Evolutionary conservation across 306 rosid species (phyloP), one percentile per base, ranked within the genome.

Genomic region (Trifolium pratense): DNA sequence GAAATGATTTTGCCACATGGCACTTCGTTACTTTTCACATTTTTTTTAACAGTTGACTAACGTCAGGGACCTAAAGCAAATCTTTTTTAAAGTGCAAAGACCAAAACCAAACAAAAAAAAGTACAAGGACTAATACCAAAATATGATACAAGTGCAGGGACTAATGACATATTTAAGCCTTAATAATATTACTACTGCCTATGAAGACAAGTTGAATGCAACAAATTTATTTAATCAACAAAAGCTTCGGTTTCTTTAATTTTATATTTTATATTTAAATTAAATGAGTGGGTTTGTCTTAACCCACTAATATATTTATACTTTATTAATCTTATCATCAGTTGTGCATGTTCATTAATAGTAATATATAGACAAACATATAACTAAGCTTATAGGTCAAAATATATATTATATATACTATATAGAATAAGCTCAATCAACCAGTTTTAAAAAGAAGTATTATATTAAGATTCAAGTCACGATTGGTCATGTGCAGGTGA

Each of bases 401-500:
- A 80, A 58, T 76, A 46, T 56, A 66, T 46, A 70, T 51, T 73
- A 59, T 43, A 66, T 34, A 77, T 58, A 82, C 52, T 21, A 21
- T n/a, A n/a, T n/a, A n/a, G n/a, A n/a, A n/a, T 70, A 79, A 70
- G 29, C 78, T 52, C 61, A 79, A 79, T 60, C 14, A 69, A 34
- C 36, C 43, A 78, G 37, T 84, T 77, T 64, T 76, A 73, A 76
- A 68, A 66, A 46, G 1, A 59, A 74, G n/a, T 26, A 61, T 61
- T 70, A 67, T 74, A 63, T 9, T 63, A 55, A 53, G 48, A 70
- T 75, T 70, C 70, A 63, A 75, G 78, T 70, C 51, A 26, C 70
- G 55, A 79, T 72, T 64, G 78, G 83, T 78, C 86, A 86, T 83
- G 84, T 86, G 84, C 85, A 81, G 78, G 76, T 78, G 40, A 81